Evolutionary conservation across 1,284 basidiomycete genomes (phyloP).

Genomic region (Tylopilus orsonianus): DNA sequence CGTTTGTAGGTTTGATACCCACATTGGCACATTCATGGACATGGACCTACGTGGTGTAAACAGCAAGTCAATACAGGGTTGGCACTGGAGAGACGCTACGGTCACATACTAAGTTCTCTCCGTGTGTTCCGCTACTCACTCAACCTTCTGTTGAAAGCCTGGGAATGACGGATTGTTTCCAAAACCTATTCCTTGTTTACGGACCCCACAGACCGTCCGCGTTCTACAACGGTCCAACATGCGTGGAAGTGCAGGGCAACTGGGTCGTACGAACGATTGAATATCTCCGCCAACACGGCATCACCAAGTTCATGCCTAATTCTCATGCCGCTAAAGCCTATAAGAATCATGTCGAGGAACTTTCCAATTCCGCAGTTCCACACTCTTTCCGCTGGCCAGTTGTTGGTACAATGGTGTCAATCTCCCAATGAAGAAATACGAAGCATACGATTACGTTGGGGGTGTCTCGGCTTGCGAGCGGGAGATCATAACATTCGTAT

Average conservation of each 20-base stretch:
- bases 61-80: conserved; percentile 18
- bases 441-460: conserved; percentile 14
- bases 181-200: conserved; percentile 17
- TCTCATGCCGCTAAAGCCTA: conserved; percentile 8
- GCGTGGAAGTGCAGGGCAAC: conserved; percentile 4
- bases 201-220: conserved; percentile 20
- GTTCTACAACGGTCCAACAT: conserved; percentile 12
- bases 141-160: conserved; percentile 6
- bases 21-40: conserved; percentile 8
- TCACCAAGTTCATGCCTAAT: conserved; percentile 21
- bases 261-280: conserved; percentile 19
- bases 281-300: conserved; percentile 4
- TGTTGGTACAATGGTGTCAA: conserved; percentile 11
- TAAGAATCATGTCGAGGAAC: conserved; percentile 9
- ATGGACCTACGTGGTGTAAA: conserved; percentile 12
- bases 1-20: conserved; percentile 11
- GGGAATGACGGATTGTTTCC: conserved; percentile 25
- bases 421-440: conserved; percentile 14
- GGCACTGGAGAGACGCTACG: conserved; percentile 18
- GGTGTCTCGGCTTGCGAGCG: conserved; percentile 8
- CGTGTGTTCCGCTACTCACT: not conserved
- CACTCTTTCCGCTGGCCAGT: conserved; percentile 10
- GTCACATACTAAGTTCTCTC: conserved; percentile 17
- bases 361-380: not conserved
- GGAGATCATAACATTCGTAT: conserved; percentile 5